Evolutionary conservation across 1,284 basidiomycete species (phyloP), one percentile per base, ranked within the genome.

Genomic region (Schizophyllum amplum): DNA sequence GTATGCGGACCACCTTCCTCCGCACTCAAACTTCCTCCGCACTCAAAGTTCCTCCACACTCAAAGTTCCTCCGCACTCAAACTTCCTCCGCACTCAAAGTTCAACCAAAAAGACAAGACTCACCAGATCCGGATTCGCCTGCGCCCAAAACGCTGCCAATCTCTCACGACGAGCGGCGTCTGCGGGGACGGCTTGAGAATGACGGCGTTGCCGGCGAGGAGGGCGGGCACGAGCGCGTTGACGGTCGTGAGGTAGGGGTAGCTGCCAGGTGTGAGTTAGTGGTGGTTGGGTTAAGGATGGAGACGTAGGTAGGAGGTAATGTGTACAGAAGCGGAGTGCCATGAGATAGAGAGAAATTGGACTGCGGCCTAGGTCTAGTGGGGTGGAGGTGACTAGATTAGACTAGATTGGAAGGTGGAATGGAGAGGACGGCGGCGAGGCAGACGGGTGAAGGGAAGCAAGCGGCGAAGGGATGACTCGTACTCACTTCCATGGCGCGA

Each of bases 161-260:
- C 90, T 83, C 69, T 97, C 92, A 3, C 90, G 0, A 86, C 85
- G 49, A 93, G 73, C 24, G 95, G 95, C 0, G 94, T 97, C 69
- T 98, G 95, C 1, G 95, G 95, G 2, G 94, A 95, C 0, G 95
- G 94, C 71, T 98, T 98, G 68, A 98, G 76, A 53, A 98, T 72
- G 15, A 98, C 90, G 0, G 90, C 75, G 69, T 98, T 98, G 24
- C 95, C 92, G 4, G 92, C 83, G 46, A 96, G 76, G 59, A 98
- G 75, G 0, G 93, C 92, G 1, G 94, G 94, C 26, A 98, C 80
- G 55, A 98, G 84, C 1, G 91, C 86, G 72, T 98, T 98, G 70
- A 98, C 82, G 42, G 90, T 83, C 51, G 87, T 87, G 52, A 97
- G 83, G 74, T 93, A 95, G 0, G 94, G 94, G 71, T 83, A 96